A percentile compares a stretch with the other conserved stretches of the same genome.
phyloP scores from a whole-genome alignment of 768 basidiomycete genomes.

The Suillus paluster region DNA sequence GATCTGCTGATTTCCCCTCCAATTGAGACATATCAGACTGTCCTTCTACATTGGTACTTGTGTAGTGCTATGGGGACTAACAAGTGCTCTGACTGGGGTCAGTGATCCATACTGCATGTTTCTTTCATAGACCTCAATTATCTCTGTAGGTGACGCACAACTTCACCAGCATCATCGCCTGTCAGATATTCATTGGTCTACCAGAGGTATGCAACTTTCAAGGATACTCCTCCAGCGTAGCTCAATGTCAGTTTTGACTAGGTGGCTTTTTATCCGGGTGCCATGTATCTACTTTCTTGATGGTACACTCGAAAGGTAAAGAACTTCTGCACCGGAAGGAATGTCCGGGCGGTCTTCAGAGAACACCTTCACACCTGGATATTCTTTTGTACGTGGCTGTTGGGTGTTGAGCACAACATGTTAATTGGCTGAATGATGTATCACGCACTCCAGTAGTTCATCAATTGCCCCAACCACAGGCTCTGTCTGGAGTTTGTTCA shows the following conservation, averaged over 20 bases:
- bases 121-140: not conserved
- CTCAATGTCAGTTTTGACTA: slow-evolving; percentile 18
- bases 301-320: slow-evolving; percentile 29
- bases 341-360: slow-evolving; percentile 71
- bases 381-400: slow-evolving; percentile 60
- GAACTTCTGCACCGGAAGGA: slow-evolving; percentile 63
- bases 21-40: slow-evolving; percentile 43
- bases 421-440: not conserved
- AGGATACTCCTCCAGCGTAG: not conserved
- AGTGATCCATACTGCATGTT: slow-evolving; percentile 14
- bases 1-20: not conserved
- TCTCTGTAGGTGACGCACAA: slow-evolving; percentile 51
- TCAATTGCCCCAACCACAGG: slow-evolving; percentile 79
- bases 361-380: slow-evolving; percentile 66
- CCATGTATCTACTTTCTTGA: slow-evolving; percentile 39
- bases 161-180: slow-evolving; percentile 59
- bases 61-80: slow-evolving; percentile 66
- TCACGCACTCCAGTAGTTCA: slow-evolving; percentile 66
- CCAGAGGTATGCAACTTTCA: slow-evolving; percentile 48
- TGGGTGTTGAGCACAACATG: slow-evolving; percentile 10
- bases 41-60: slow-evolving; percentile 65
- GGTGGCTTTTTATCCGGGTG: slow-evolving; percentile 69
- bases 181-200: slow-evolving; percentile 64
- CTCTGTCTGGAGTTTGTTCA: slow-evolving; percentile 80
- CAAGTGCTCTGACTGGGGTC: slow-evolving; percentile 65